phyloP scores from a whole-genome alignment of 768 basidiomycete species.

The Leccinum variicolor region DNA sequence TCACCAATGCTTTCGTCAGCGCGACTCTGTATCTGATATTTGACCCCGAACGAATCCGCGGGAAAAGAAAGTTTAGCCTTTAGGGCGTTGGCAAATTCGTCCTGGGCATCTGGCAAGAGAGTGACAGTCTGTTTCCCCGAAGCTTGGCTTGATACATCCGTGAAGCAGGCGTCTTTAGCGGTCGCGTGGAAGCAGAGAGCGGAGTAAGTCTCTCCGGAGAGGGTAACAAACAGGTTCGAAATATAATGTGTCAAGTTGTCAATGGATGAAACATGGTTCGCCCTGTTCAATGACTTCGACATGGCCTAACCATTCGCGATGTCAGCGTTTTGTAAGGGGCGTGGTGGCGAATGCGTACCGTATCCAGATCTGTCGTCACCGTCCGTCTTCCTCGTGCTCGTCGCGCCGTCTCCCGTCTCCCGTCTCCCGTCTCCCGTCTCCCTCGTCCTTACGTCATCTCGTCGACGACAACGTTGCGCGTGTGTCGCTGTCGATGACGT shows the following conservation, averaged over 20 bases:
- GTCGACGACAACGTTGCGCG: no score
- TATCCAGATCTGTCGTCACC: slow-evolving; percentile 20
- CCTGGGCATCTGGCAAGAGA: slow-evolving; percentile 44
- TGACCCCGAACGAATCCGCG: slow-evolving; percentile 40
- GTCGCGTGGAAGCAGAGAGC: slow-evolving; percentile 47
- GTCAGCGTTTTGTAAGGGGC: not conserved
- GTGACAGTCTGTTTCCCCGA: slow-evolving; percentile 44
- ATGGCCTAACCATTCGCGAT: slow-evolving; percentile 20
- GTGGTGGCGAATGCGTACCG: slow-evolving; percentile 24
- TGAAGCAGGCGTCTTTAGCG: slow-evolving; percentile 37
- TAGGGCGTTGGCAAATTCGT: slow-evolving; percentile 47
- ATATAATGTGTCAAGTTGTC: slow-evolving; percentile 50
- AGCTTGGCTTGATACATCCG: slow-evolving; percentile 31
- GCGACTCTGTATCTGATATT: slow-evolving; percentile 48
- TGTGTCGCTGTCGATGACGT: no score
- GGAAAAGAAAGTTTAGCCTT: slow-evolving; percentile 27
- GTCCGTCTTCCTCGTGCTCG: no score
- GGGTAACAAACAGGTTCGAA: slow-evolving; percentile 37
- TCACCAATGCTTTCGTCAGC: slow-evolving; percentile 55
- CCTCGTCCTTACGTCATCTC: no score
- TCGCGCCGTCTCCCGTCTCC: no score
- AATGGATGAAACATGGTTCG: slow-evolving; percentile 41
- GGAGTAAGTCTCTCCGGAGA: slow-evolving; percentile 47
- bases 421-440: no score
- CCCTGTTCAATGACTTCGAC: slow-evolving; percentile 33